Evolutionary conservation across 164 flowering plant species (phyloP).

Genomic region (Macadamia integrifolia): DNA sequence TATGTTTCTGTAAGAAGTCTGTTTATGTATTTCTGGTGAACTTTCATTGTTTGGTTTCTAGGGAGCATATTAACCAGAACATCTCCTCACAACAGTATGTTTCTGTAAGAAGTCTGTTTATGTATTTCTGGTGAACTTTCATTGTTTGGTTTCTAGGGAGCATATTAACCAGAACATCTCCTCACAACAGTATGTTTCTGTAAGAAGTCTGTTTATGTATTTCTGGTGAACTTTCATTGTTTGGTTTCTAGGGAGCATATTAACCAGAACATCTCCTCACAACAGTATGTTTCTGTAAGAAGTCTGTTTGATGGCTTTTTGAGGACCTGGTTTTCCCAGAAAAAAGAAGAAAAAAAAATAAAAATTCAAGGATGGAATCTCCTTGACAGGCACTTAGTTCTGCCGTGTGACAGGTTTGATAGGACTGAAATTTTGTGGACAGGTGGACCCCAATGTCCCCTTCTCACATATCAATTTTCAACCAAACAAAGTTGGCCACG

Average conservation of each 20-base stretch:
- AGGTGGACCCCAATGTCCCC: no score
- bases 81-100: conserved; percentile 84
- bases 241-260: conserved; percentile 94
- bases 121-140: conserved; percentile 94
- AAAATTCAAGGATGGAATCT: not conserved
- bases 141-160: conserved; percentile 94
- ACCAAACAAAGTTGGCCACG: no score
- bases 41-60: conserved; percentile 89
- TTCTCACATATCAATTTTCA: no score
- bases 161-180: conserved; percentile 81
- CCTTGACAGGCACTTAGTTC: not conserved
- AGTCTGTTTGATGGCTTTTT: not conserved
- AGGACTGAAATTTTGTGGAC: no score
- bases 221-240: conserved; percentile 93
- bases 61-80: conserved; percentile 84
- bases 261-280: conserved; percentile 74
- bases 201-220: conserved; percentile 53
- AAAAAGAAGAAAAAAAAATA: no score
- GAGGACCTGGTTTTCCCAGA: not conserved
- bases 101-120: conserved; percentile 18
- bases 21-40: conserved; percentile 86
- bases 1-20: conserved; percentile 33
- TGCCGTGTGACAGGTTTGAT: no score
- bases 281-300: conserved; percentile 49
- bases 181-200: conserved; percentile 63